Evolutionary conservation across 2,329 filamentous ascomycete genomes (phyloP).

Genomic region (Neoascochyta sp.): DNA sequence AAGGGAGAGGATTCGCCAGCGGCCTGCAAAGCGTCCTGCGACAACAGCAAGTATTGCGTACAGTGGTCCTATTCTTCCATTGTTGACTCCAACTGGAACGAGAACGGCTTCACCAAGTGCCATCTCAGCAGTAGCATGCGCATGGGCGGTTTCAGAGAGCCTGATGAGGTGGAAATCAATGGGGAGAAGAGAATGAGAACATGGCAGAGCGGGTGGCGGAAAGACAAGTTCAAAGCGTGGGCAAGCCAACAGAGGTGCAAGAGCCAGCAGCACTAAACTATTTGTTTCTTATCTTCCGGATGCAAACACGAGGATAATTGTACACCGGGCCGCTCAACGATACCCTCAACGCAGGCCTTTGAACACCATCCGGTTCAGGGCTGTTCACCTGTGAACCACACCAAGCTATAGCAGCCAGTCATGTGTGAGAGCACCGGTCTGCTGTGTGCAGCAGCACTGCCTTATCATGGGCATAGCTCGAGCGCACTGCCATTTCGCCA

Average conservation of each 20-base stretch:
- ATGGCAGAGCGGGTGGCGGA: conserved; percentile 34
- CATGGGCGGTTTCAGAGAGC: conserved; percentile 17
- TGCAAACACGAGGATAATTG: too few relatives aligned
- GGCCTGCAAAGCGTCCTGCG: conserved; percentile 28
- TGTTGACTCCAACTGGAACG: conserved; percentile 25
- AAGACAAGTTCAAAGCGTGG: conserved; percentile 25
- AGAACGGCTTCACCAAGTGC: conserved; percentile 32
- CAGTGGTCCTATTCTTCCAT: conserved; percentile 34
- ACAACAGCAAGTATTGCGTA: conserved; percentile 26
- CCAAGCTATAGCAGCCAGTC: too few relatives aligned
- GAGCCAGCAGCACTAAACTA: conserved; percentile 12
- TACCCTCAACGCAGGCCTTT: too few relatives aligned
- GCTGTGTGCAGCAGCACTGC: too few relatives aligned
- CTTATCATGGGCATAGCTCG: too few relatives aligned
- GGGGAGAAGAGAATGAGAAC: conserved; percentile 9
- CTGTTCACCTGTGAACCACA: too few relatives aligned
- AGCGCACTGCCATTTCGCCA: too few relatives aligned
- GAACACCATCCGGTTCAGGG: too few relatives aligned
- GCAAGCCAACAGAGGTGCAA: conserved; percentile 29
- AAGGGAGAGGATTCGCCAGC: conserved; percentile 25
- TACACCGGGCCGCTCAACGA: too few relatives aligned
- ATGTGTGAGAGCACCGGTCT: too few relatives aligned
- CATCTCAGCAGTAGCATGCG: conserved; percentile 33
- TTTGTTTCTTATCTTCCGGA: neutral
- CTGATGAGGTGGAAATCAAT: conserved; percentile 11